A percentile compares a stretch with the other conserved stretches of the same genome.
These are phyloP conservation scores for Penicillium simplicissimum DNA, from an alignment of 495 filamentous ascomycete species.

Conservation along the genomic window DNA sequence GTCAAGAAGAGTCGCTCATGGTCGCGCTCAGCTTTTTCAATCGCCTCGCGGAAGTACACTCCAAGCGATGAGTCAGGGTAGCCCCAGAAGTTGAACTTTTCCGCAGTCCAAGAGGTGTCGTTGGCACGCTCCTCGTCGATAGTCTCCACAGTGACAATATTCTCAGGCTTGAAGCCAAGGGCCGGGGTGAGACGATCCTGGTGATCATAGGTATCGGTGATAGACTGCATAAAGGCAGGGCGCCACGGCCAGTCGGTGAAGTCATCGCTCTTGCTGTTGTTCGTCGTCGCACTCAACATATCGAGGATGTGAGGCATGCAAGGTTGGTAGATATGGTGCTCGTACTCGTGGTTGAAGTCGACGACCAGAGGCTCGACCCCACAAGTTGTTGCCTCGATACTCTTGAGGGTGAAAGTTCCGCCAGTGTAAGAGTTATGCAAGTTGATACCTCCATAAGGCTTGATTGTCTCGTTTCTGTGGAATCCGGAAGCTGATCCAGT, in stretches of 20 bases:
- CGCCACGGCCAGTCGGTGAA: slow-evolving; percentile 31
- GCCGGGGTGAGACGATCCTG: slow-evolving; percentile 25
- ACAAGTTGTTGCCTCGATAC: slow-evolving; percentile 40
- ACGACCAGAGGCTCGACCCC: slow-evolving; percentile 43
- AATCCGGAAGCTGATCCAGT: slow-evolving; percentile 33
- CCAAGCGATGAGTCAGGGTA: slow-evolving; percentile 40
- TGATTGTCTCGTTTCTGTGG: slow-evolving; percentile 16
- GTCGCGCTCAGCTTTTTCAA: slow-evolving; percentile 35
- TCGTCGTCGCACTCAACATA: slow-evolving; percentile 32
- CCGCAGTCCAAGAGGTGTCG: slow-evolving; percentile 20
- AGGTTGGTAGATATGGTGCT: slow-evolving; percentile 45
- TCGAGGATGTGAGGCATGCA: slow-evolving; percentile 45
- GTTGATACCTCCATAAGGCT: slow-evolving; percentile 40
- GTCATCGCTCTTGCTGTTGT: slow-evolving; percentile 31
- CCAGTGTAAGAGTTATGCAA: slow-evolving; percentile 37
- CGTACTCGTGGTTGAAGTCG: slow-evolving; percentile 45
- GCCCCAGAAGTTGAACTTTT: slow-evolving; percentile 46
- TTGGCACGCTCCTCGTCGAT: slow-evolving; percentile 34
- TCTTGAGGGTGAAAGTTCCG: slow-evolving; percentile 45
- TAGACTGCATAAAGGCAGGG: slow-evolving; percentile 36
- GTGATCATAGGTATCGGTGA: slow-evolving; percentile 30
- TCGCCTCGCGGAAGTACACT: slow-evolving; percentile 39
- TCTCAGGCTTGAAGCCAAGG: slow-evolving; percentile 36
- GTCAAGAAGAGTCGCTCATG: slow-evolving; percentile 44
- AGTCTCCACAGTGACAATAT: slow-evolving; percentile 28